These are phyloP conservation scores for Nematodospora valgi DNA, from an alignment of 805 yeast genomes.

Conservation along the genomic window DNA sequence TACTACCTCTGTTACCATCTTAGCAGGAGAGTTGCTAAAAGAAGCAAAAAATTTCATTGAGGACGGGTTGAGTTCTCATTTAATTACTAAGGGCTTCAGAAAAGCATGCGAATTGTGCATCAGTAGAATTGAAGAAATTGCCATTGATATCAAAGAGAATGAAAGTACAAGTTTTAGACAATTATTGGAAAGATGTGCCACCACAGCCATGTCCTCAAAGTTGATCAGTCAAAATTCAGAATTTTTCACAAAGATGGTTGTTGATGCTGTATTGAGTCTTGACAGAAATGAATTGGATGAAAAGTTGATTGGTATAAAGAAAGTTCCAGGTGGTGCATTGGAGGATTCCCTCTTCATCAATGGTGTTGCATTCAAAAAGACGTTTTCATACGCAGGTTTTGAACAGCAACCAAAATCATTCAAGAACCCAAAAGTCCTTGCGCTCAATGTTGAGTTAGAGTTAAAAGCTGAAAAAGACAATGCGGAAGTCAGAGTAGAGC, in stretches of 20 bases:
- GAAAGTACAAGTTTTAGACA: slow-evolving; percentile 56
- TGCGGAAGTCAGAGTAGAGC: slow-evolving; percentile 95
- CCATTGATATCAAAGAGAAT: slow-evolving; percentile 61
- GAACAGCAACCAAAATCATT: slow-evolving; percentile 96
- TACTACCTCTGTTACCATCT: slow-evolving; percentile 91
- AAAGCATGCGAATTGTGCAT: slow-evolving; percentile 78
- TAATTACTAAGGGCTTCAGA: slow-evolving; percentile 83
- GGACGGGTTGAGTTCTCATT: slow-evolving; percentile 92
- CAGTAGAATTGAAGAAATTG: slow-evolving; percentile 65
- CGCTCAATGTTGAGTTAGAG: slow-evolving; percentile 89
- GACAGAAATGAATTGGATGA: slow-evolving; percentile 89
- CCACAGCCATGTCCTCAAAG: slow-evolving; percentile 96
- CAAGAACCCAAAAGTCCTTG: slow-evolving; percentile 73
- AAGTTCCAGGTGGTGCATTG: slow-evolving; percentile 93
- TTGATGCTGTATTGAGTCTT: slow-evolving; percentile 85
- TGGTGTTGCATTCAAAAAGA: slow-evolving; percentile 97
- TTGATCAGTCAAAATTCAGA: slow-evolving; percentile 82
- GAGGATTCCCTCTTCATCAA: slow-evolving; percentile 86
- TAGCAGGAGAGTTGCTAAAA: slow-evolving; percentile 92
- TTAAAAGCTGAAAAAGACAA: slow-evolving; percentile 98
- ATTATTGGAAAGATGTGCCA: slow-evolving; percentile 86
- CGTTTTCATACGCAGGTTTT: slow-evolving; percentile 96
- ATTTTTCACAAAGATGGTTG: slow-evolving; percentile 94
- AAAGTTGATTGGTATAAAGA: slow-evolving; percentile 87
- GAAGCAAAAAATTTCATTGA: slow-evolving; percentile 90